These are phyloP conservation scores for Hibiscus tridactylites DNA, from an alignment of 345 rosid species.

Conservation along the genomic window DNA sequence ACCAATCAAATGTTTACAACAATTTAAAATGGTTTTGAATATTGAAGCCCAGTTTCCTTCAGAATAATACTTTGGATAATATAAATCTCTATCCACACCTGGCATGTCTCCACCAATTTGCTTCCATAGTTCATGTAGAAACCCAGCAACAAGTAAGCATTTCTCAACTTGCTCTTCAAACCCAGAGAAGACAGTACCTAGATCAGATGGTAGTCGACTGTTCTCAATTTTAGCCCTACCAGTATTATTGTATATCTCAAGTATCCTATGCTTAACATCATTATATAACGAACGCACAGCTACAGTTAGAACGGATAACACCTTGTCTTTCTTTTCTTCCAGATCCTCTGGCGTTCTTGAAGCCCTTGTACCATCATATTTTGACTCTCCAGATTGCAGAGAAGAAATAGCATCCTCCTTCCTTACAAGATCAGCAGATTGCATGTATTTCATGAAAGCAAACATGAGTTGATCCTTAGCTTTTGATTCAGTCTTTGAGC, in stretches of 20 bases:
- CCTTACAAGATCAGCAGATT: constrained; percentile 45
- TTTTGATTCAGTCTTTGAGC: constrained; percentile 55
- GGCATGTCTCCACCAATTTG: constrained; percentile 34
- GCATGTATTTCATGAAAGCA: constrained; percentile 61
- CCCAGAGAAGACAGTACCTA: constrained; percentile 38
- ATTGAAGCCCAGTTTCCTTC: constrained; percentile 54
- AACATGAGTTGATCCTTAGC: constrained; percentile 68
- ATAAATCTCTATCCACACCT: constrained; percentile 19
- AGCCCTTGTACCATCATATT: constrained; percentile 29
- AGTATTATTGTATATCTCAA: constrained; percentile 32
- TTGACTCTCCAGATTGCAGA: constrained; percentile 23
- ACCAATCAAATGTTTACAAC: constrained; percentile 48
- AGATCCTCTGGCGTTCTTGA: constrained; percentile 24
- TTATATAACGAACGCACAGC: constrained; percentile 53
- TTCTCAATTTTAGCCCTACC: constrained; percentile 29
- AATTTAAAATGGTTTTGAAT: constrained; percentile 47
- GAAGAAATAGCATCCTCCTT: constrained; percentile 36
- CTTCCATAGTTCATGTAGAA: constrained; percentile 48
- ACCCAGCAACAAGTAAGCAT: constrained; percentile 49
- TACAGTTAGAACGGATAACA: constrained; percentile 37
- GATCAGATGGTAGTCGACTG: constrained; percentile 25
- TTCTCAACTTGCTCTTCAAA: constrained; percentile 80
- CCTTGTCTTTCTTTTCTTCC: constrained; percentile 56
- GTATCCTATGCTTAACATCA: constrained; percentile 44
- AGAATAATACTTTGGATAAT: constrained; percentile 22